These are phyloP conservation scores for Phytopythium helicoides DNA, from an alignment of 352 stramenopile genomes.

Conservation along the genomic window DNA sequence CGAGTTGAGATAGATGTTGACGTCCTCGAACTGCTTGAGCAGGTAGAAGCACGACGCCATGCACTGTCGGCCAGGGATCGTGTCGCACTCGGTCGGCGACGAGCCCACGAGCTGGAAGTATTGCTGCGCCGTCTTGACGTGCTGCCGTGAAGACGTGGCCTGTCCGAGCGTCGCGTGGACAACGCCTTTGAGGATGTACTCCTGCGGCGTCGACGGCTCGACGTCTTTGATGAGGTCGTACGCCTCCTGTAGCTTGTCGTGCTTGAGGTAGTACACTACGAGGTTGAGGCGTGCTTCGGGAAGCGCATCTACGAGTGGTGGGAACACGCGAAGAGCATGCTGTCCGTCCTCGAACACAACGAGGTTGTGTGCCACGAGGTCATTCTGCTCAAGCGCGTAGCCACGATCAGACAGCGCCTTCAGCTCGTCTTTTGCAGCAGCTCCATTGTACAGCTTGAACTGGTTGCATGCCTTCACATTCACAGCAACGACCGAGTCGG, in stretches of 20 bases:
- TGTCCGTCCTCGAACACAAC: constrained; percentile 95
- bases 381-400: constrained; percentile 89
- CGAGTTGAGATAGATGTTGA: constrained; percentile 97
- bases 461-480: constrained; percentile 98
- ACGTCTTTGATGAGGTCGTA: constrained; percentile 95
- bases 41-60: constrained; percentile 98
- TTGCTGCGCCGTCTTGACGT: constrained; percentile 92
- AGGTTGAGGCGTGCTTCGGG: constrained; percentile 95
- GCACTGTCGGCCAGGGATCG: constrained; percentile 95
- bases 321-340: constrained; percentile 91
- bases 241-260: constrained; percentile 92
- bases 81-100: constrained; percentile 95
- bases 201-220: constrained; percentile 91
- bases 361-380: constrained; percentile 96
- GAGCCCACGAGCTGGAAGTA: constrained; percentile 94
- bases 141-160: constrained; percentile 83
- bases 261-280: constrained; percentile 92
- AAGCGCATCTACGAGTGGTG: constrained; percentile 90
- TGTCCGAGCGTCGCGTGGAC: constrained; percentile 92
- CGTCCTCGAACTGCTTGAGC: constrained; percentile 95
- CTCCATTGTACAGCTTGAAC: constrained; percentile 97
- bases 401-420: constrained; percentile 89
- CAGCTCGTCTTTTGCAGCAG: constrained; percentile 93
- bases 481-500: constrained; percentile 90
- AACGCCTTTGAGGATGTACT: constrained; percentile 91